Conservation (phyloP, 345 rosid genomes). For the Gossypium raimondii region DNA sequence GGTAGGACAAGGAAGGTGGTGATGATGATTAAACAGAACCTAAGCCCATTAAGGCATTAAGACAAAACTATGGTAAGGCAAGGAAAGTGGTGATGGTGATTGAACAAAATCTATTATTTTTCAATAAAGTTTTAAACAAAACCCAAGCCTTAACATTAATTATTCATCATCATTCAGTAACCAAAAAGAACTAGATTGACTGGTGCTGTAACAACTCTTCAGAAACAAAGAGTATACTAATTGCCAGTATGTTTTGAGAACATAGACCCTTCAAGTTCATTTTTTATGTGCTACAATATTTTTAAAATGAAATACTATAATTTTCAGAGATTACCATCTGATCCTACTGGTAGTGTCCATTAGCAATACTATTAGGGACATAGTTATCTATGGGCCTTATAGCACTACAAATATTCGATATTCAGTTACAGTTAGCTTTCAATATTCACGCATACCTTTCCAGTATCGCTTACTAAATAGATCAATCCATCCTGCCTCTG, state of each 20-base stretch:
- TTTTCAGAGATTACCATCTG: not conserved
- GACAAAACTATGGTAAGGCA: not conserved
- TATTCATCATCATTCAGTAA: not conserved
- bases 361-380: not conserved
- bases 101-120: no score
- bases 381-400: not conserved
- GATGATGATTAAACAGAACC: not conserved
- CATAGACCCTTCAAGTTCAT: not conserved
- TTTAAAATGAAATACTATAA: not conserved
- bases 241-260: not conserved
- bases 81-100: not conserved
- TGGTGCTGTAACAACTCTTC: not conserved
- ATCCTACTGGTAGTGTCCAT: not conserved
- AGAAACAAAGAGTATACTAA: not conserved
- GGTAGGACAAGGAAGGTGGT: not conserved
- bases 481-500: constrained; percentile 98
- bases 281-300: not conserved
- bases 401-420: not conserved
- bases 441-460: constrained; percentile 59
- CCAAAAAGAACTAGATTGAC: not conserved
- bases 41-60: not conserved
- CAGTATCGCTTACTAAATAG: constrained; percentile 84
- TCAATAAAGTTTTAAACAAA: not conserved
- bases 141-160: not conserved
- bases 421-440: constrained; percentile 2